Conservation (phyloP, 73 alveolate genomes). For the Paraurostyla sp. region DNA sequence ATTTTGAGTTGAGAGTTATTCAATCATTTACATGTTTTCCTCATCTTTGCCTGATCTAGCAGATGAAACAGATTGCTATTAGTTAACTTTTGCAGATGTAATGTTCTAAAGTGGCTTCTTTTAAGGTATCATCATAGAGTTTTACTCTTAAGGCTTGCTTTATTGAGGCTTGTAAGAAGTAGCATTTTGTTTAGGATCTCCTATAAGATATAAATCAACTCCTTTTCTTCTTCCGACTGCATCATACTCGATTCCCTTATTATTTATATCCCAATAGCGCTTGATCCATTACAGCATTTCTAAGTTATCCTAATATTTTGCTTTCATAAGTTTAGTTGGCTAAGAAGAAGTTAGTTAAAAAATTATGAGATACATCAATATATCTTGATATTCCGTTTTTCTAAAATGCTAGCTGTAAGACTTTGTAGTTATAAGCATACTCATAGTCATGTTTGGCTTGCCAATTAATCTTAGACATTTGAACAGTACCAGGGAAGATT, state of each 20-base stretch:
- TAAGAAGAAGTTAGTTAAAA: background rate
- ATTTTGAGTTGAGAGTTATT: background rate
- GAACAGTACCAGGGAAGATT: constrained; percentile 81
- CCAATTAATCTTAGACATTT: constrained; percentile 85
- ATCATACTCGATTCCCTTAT: constrained; percentile 48
- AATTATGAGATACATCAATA: constrained; percentile 49
- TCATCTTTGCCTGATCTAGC: too few species aligned
- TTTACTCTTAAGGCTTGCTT: too few species aligned
- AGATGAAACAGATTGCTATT: too few species aligned
- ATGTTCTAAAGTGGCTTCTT: too few species aligned
- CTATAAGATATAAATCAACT: constrained; percentile 35
- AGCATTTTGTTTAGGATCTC: background rate
- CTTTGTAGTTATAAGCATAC: constrained; percentile 81
- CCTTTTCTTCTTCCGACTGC: constrained; percentile 64
- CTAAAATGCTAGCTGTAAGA: constrained; percentile 70
- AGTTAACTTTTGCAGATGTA: too few species aligned
- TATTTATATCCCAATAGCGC: constrained; percentile 74
- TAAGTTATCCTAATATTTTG: constrained; percentile 88
- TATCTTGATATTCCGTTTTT: constrained; percentile 76
- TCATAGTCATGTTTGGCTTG: constrained; percentile 89
- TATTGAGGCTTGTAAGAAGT: too few species aligned
- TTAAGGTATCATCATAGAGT: too few species aligned
- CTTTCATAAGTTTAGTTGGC: constrained; percentile 85
- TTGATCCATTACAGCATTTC: constrained; percentile 94
- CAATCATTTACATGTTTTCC: background rate